Evolutionary conservation across 345 rosid genomes (phyloP).

Genomic region (Bruguiera gymnorhiza): DNA sequence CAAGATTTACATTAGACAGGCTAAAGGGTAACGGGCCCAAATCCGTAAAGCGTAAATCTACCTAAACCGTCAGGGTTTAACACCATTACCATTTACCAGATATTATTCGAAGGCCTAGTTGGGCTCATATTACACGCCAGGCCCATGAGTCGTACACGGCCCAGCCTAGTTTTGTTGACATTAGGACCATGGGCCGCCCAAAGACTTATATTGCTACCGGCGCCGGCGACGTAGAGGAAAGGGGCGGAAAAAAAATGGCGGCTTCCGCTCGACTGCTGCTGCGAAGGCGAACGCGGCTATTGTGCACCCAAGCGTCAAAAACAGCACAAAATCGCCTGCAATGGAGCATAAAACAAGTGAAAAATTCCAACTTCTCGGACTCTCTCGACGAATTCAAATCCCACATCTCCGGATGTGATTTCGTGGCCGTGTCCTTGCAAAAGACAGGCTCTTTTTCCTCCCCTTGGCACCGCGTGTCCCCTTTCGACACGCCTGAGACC

Average conservation of each 20-base stretch:
- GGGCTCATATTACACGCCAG: too few relatives aligned
- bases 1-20: neutral
- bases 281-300: conserved; percentile 39
- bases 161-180: too few relatives aligned
- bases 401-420: conserved; percentile 57
- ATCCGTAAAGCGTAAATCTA: too few relatives aligned
- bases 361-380: conserved; percentile 55
- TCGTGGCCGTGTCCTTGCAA: conserved; percentile 63
- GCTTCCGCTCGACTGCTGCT: conserved; percentile 8
- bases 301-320: conserved; percentile 31
- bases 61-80: too few relatives aligned
- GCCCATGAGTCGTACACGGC: too few relatives aligned
- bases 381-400: conserved; percentile 46
- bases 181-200: too few relatives aligned
- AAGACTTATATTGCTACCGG: too few relatives aligned
- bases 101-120: too few relatives aligned
- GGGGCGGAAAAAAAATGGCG: conserved; percentile 7
- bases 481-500: conserved; percentile 59
- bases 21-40: too few relatives aligned
- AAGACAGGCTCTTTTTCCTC: conserved; percentile 70
- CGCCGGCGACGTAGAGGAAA: too few relatives aligned
- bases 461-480: conserved; percentile 77
- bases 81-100: too few relatives aligned
- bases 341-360: conserved; percentile 68
- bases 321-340: conserved; percentile 14